phyloP scores from a whole-genome alignment of 305 asterid genomes.

The Fraxinus greggii region DNA sequence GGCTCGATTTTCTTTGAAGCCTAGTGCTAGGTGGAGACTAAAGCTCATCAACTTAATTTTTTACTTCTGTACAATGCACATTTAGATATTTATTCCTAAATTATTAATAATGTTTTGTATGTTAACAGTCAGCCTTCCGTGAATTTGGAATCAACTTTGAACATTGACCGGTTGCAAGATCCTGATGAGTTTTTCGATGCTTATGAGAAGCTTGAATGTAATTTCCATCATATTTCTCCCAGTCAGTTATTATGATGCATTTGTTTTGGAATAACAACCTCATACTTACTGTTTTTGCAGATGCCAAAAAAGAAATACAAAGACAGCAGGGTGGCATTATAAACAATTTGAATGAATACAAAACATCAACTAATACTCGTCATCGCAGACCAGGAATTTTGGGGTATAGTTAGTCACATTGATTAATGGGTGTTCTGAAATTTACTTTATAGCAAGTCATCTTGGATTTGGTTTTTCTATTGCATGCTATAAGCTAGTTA shows the following conservation, averaged over 20 bases:
- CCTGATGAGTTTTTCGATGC: conserved; percentile 73
- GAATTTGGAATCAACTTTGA: conserved; percentile 43
- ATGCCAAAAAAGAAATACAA: conserved; percentile 67
- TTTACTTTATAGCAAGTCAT: not conserved
- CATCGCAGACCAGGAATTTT: conserved; percentile 65
- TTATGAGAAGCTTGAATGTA: conserved; percentile 68
- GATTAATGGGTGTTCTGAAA: conserved; percentile 20
- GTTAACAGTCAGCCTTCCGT: conserved; percentile 58
- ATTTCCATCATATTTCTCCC: not conserved
- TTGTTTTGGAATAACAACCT: conserved; percentile 11
- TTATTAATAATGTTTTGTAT: conserved; percentile 8
- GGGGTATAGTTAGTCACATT: conserved; percentile 47
- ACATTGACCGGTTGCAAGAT: conserved; percentile 48
- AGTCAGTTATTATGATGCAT: conserved; percentile 6
- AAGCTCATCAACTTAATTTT: not conserved
- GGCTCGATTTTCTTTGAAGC: conserved; percentile 60
- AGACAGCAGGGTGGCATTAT: conserved; percentile 51
- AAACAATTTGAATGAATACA: conserved; percentile 33
- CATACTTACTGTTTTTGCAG: conserved; percentile 36
- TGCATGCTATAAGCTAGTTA: conserved; percentile 8
- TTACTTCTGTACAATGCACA: not conserved
- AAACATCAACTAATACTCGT: conserved; percentile 42
- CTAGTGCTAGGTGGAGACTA: conserved; percentile 43
- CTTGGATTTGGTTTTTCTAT: not conserved
- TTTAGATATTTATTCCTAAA: not conserved